Evolutionary conservation across 768 basidiomycete species (phyloP), one percentile per base, ranked within the genome.

Genomic region (Baorangia bicolor): DNA sequence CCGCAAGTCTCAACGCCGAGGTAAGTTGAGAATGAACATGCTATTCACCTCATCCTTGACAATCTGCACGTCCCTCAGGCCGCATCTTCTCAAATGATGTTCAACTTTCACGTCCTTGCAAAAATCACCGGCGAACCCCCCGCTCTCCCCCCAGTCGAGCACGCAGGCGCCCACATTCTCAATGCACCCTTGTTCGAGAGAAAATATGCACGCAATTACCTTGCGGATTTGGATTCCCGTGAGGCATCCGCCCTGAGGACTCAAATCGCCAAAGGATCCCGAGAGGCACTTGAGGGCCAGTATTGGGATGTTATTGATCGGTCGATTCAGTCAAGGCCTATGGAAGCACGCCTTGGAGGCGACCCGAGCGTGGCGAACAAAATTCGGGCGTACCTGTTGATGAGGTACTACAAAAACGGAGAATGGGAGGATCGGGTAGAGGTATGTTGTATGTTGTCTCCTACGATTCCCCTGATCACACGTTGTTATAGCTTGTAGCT

Each of bases 281-380:
- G 87, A 34, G 83, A 86, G 56, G 92, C 90, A 13, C 76, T 98
- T 16, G 94, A 98, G 70, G 88, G 90, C 66, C 94, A 96, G 72
- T 92, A 92, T 56, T 89, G 86, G 82, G 85, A 89, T 53, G 78
- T 92, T 21, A 64, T 99, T 49, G 92, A 95, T 55, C 82, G 87
- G 40, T 89, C 89, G 0, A 79, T 99, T 16, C 88, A 91, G 51
- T 81, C 89, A 2, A 77, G 91, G 12, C 92, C 93, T 0, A 80
- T 83, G 50, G 91, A 97, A 61, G 96, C 96, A 1, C 78, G 81
- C 38, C 78, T 99, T 5, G 96, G 96, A 16, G 96, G 96, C 25
- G 89, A 94, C 54, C 96, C 96, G 0, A 92, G 90, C 55, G 78
- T 94, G 13, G 78, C 85, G 30, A 97, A 98, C 78, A 93, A 90